A percentile compares a stretch with the other conserved stretches of the same genome.
phyloP scores from a whole-genome alignment of 257 asterid genomes.

The Haberlea rhodopensis region DNA sequence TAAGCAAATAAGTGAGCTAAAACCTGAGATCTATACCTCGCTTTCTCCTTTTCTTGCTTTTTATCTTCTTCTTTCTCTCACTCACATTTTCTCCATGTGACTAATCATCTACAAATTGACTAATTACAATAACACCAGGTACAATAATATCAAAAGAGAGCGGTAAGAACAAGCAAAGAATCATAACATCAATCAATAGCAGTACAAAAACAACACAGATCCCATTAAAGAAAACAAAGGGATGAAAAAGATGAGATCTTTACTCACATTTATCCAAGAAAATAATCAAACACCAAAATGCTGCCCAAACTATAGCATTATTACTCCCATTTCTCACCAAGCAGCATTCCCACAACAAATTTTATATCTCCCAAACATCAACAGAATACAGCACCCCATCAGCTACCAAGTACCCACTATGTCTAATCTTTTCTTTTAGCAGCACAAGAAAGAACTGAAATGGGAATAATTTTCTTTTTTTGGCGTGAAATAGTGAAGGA shows the following conservation, averaged over 20 bases:
- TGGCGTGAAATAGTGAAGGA: background rate
- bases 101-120: slow-evolving; percentile 34
- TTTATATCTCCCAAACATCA: slow-evolving; percentile 21
- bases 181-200: slow-evolving; percentile 22
- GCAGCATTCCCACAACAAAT: slow-evolving; percentile 20
- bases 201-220: slow-evolving; percentile 28
- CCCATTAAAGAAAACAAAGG: slow-evolving; percentile 11
- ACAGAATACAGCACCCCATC: slow-evolving; percentile 30
- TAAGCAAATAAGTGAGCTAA: slow-evolving; percentile 28
- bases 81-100: slow-evolving; percentile 46
- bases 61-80: slow-evolving; percentile 18
- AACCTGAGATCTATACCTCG: slow-evolving; percentile 13
- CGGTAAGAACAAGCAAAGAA: slow-evolving; percentile 44
- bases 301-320: slow-evolving; percentile 9
- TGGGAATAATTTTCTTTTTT: too few relatives aligned
- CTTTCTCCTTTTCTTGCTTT: slow-evolving; percentile 1
- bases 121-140: slow-evolving; percentile 26
- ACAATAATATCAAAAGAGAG: slow-evolving; percentile 26
- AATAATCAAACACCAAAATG: slow-evolving; percentile 29
- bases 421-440: too few relatives aligned
- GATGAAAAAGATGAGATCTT: slow-evolving; percentile 37
- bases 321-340: slow-evolving; percentile 29
- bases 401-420: too few relatives aligned
- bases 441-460: too few relatives aligned
- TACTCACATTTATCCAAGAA: slow-evolving; percentile 55